Conservation (phyloP, 2,329 filamentous ascomycete species). For the Colletotrichum cereale region DNA sequence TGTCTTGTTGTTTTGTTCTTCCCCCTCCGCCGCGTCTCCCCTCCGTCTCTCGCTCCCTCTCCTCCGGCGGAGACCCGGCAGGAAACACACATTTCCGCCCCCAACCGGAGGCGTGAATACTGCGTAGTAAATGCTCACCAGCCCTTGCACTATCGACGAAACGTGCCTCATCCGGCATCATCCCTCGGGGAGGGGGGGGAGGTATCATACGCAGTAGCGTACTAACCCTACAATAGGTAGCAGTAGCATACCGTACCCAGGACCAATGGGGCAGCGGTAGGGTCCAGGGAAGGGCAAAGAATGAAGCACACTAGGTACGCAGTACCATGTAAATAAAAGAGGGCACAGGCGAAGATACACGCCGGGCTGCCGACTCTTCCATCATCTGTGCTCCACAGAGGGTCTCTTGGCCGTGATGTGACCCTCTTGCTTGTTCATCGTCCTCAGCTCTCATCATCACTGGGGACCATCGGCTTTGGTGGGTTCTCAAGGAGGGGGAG, state of each 20-base stretch:
- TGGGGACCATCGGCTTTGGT: neutral
- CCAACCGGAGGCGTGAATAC: neutral
- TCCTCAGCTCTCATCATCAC: neutral
- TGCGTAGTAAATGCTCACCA: no score
- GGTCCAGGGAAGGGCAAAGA: neutral
- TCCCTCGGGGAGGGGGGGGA: slow-evolving; percentile 7
- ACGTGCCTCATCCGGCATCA: slow-evolving; percentile 30
- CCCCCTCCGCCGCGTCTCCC: neutral
- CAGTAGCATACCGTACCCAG: neutral
- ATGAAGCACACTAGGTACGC: no score
- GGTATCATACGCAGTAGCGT: no score
- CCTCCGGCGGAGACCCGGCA: neutral
- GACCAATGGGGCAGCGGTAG: no score
- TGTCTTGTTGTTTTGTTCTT: neutral
- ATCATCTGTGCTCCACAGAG: slow-evolving; percentile 29
- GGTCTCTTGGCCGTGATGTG: slow-evolving; percentile 6
- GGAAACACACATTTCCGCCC: neutral
- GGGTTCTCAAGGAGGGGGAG: no score
- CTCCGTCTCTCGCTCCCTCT: neutral
- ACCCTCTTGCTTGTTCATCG: neutral
- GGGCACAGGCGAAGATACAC: neutral
- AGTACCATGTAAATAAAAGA: neutral
- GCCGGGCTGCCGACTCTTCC: slow-evolving; percentile 13
- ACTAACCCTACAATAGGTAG: no score
- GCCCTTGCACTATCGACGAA: slow-evolving; percentile 29